A percentile compares a stretch with the other conserved stretches of the same genome.
These are phyloP conservation scores for Coniferiporia sulphurascens DNA, from an alignment of 1,284 basidiomycete species.

Conservation along the genomic window DNA sequence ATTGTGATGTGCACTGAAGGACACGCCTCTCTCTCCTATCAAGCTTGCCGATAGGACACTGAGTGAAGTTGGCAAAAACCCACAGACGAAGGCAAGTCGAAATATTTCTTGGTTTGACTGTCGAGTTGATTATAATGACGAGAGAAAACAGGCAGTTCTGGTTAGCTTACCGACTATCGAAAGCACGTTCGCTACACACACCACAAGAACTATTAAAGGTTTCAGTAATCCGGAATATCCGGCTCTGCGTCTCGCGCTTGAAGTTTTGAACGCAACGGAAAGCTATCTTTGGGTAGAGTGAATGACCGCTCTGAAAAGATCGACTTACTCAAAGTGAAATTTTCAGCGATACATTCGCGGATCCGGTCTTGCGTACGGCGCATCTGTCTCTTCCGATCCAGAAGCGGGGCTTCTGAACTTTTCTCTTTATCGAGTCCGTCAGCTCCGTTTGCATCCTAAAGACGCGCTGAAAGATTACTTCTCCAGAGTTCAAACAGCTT, in stretches of 20 bases:
- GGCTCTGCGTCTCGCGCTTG: conserved; percentile 78
- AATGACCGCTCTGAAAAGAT: not conserved
- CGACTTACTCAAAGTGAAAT: conserved; percentile 9
- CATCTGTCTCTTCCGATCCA: conserved; percentile 71
- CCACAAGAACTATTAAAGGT: conserved; percentile 74
- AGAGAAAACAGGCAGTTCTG: conserved; percentile 60
- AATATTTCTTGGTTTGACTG: not conserved
- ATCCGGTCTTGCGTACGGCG: conserved; percentile 91
- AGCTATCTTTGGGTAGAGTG: conserved; percentile 84
- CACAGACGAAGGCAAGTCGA: conserved; percentile 58
- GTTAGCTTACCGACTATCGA: conserved; percentile 93
- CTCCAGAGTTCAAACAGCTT: conserved; percentile 81
- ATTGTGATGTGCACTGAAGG: conserved; percentile 32
- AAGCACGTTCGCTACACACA: conserved; percentile 83
- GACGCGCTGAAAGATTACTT: conserved; percentile 11
- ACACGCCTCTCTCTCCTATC: conserved; percentile 59
- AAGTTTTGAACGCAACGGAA: conserved; percentile 92
- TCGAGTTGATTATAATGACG: conserved; percentile 10
- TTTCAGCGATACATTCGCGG: conserved; percentile 79
- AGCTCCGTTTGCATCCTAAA: not conserved
- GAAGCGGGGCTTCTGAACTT: conserved; percentile 85
- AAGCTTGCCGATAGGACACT: conserved; percentile 69
- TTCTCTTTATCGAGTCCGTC: conserved; percentile 72
- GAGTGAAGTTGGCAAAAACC: conserved; percentile 69
- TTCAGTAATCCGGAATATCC: conserved; percentile 84